Conservation (phyloP, 441 rosid genomes). For the Isatis lusitanica region DNA sequence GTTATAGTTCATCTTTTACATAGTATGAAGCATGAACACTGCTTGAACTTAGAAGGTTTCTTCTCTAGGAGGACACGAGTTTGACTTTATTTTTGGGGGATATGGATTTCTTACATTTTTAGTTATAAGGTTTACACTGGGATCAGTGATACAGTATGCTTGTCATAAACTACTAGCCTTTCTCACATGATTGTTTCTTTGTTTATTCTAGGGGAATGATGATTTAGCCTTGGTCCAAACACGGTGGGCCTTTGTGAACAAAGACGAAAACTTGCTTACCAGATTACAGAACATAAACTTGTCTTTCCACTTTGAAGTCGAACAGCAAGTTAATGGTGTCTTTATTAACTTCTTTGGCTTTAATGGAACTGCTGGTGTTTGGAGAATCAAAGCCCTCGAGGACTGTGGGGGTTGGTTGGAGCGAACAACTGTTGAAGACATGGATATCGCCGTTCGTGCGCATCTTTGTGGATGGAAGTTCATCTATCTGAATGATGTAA, state of each 20-base stretch:
- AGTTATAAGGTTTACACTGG: not conserved
- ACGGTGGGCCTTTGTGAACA: constrained; percentile 90
- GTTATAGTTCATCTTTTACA: too few species aligned
- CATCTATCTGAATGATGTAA: constrained; percentile 76
- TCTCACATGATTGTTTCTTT: not conserved
- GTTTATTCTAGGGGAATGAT: constrained; percentile 58
- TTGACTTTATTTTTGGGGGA: not conserved
- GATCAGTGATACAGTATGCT: not conserved
- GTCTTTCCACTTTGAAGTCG: constrained; percentile 91
- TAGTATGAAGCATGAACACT: too few species aligned
- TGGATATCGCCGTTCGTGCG: constrained; percentile 90
- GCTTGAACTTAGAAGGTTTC: not conserved
- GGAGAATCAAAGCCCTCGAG: constrained; percentile 91
- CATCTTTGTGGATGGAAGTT: constrained; percentile 95
- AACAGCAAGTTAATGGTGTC: constrained; percentile 86
- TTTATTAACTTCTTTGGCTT: constrained; percentile 88
- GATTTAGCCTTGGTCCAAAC: constrained; percentile 83
- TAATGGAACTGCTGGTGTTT: constrained; percentile 93
- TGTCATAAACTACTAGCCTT: not conserved
- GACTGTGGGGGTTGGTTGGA: constrained; percentile 95
- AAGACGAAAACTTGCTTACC: constrained; percentile 91
- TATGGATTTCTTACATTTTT: not conserved
- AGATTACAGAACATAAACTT: constrained; percentile 86
- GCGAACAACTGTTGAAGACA: constrained; percentile 87
- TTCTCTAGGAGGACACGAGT: not conserved